Evolutionary conservation across 148 eudicot genomes (phyloP), one percentile per base, ranked within the genome.

Genomic region (Chenopodium berlandieri): DNA sequence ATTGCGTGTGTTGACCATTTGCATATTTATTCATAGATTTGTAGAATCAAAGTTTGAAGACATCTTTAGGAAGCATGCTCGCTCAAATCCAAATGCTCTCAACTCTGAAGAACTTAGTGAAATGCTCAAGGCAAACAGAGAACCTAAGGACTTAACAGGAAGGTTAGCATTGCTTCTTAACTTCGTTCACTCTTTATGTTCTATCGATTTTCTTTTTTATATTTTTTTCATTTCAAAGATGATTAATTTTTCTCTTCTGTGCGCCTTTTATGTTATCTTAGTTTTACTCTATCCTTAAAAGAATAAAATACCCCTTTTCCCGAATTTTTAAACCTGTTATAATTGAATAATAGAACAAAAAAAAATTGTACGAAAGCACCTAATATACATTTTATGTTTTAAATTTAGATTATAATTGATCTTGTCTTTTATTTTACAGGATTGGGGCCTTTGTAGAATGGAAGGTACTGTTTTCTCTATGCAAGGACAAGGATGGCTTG

Each of bases 401-500:
- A 40, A 4, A 0, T 40, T 40, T 40, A 40, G 44, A 40, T 40
- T 40, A 40, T 40, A 40, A 40, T 40, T 40, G 44, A 40, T 40
- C 44, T 34, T 34, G 44, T 5, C 34, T 31, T 14, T 69, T 69
- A 23, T 7, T 73, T n/a, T 67, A 25, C 54, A 93, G 97, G 91
- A 50, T 93, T 73, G 94, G 82, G 16, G 82, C 87, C 4, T 89
- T 31, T 37, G 46, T 85, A 6, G 98, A 94, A 82, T 94, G 98
- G 98, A 94, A 87, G 77, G 84, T 94, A 58, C 76, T 94, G 9
- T 90, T 84, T 78, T 25, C 37, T 16, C 91, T 94, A 1, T 87
- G 91, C 89, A 94, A 92, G 83, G 92, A 94, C 83, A 81, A 91
- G 78, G n/a, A 92, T 34, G 98, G 98, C 0, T 70, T 94, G 58